These are phyloP conservation scores for Penicillium parvum DNA, from an alignment of 495 filamentous ascomycete genomes.

Conservation along the genomic window DNA sequence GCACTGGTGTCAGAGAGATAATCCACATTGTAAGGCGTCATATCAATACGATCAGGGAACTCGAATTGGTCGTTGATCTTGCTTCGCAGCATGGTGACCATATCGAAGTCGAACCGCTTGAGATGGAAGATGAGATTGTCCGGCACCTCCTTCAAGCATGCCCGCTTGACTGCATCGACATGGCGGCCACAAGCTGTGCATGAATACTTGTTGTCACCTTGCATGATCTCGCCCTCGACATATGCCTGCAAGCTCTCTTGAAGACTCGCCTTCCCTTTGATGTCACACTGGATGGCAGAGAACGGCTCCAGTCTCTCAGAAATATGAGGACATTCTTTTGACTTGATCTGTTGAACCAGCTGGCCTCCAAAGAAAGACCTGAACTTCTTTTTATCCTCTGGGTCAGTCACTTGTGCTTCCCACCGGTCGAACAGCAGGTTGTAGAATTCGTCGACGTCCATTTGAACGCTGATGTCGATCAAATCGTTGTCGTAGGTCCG, in stretches of 20 bases:
- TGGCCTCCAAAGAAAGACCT: conserved; percentile 87
- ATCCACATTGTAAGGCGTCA: conserved; percentile 85
- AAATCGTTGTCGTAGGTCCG: conserved; percentile 75
- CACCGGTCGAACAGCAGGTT: conserved; percentile 87
- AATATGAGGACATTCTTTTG: conserved; percentile 89
- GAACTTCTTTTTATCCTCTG: conserved; percentile 68
- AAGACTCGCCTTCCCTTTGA: conserved; percentile 83
- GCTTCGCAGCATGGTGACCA: conserved; percentile 73
- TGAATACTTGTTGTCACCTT: conserved; percentile 97
- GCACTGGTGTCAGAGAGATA: conserved; percentile 65
- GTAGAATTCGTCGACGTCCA: conserved; percentile 99
- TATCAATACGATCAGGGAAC: conserved; percentile 81
- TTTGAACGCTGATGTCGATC: conserved; percentile 87
- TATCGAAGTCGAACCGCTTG: conserved; percentile 94
- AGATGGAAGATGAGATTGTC: conserved; percentile 94
- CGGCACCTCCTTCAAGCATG: conserved; percentile 89
- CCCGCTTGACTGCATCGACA: conserved; percentile 92
- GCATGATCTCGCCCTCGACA: conserved; percentile 94
- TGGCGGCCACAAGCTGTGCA: conserved; percentile 87
- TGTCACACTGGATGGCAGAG: conserved; percentile 93
- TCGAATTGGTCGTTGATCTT: conserved; percentile 96
- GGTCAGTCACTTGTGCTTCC: conserved; percentile 72
- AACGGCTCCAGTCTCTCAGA: conserved; percentile 88
- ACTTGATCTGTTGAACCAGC: conserved; percentile 90
- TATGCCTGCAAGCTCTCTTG: conserved; percentile 89